Conservation (phyloP, 106 monocot genomes). For the Allium fistulosum region DNA sequence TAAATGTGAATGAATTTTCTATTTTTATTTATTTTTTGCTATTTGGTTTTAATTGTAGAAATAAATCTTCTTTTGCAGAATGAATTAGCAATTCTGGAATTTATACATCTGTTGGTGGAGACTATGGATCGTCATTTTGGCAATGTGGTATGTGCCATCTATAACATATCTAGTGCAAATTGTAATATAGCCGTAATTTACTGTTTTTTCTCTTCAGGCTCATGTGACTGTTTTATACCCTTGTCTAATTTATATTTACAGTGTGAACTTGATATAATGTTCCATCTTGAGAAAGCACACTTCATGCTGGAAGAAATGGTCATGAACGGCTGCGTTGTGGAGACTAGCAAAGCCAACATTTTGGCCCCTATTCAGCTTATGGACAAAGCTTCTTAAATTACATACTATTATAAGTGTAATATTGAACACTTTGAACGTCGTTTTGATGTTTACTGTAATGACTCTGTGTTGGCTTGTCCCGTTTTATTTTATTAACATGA, state of each 20-base stretch:
- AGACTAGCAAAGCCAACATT: constrained; percentile 87
- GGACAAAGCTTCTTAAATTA: constrained; percentile 70
- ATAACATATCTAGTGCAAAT: no score
- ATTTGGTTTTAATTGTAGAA: no score
- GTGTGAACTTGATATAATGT: constrained; percentile 99
- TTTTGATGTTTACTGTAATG: no score
- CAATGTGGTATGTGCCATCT: constrained; percentile 68
- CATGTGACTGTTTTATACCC: neutral
- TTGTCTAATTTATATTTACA: constrained; percentile 7
- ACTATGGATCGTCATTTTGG: constrained; percentile 98
- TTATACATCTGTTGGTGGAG: constrained; percentile 95
- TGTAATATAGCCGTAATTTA: neutral
- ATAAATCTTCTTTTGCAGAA: constrained; percentile 36
- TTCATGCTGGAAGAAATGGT: constrained; percentile 99
- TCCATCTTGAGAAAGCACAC: constrained; percentile 97
- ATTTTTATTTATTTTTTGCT: no score
- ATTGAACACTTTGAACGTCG: no score
- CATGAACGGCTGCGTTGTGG: constrained; percentile 96
- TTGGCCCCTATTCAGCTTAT: constrained; percentile 87
- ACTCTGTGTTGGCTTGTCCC: no score
- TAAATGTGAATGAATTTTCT: no score
- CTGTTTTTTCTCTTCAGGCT: neutral
- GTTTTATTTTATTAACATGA: no score
- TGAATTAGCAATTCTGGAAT: constrained; percentile 91
- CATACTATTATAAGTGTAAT: no score